phyloP scores from a whole-genome alignment of 2,329 filamentous ascomycete species.

The Pseudogymnoascus sp. region DNA sequence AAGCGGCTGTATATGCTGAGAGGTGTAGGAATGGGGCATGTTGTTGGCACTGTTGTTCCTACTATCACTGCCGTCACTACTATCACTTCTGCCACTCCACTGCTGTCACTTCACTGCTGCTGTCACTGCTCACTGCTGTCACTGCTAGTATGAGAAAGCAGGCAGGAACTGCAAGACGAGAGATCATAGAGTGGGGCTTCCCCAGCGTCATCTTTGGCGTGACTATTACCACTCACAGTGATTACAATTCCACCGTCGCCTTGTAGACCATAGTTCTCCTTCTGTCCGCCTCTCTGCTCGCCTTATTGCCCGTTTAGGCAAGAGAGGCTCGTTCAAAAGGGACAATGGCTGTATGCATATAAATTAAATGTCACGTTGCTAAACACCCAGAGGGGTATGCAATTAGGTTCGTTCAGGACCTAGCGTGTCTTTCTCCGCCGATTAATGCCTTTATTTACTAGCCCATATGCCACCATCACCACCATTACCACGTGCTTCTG shows the following conservation, averaged over 20 bases:
- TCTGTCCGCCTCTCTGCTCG: neutral
- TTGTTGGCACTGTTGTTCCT: too few species aligned
- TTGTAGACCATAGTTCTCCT: neutral
- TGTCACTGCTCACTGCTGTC: too few species aligned
- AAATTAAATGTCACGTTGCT: neutral
- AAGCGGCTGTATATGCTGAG: neutral
- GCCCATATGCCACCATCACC: neutral
- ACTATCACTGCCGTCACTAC: too few species aligned
- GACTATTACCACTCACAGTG: neutral
- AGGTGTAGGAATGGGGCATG: neutral
- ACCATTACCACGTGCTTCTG: neutral
- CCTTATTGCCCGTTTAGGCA: neutral
- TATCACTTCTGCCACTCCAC: too few species aligned
- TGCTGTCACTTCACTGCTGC: too few species aligned
- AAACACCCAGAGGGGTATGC: neutral
- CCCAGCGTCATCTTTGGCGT: too few species aligned
- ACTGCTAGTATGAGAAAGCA: neutral
- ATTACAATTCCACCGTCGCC: neutral
- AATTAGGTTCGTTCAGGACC: neutral
- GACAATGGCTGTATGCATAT: neutral
- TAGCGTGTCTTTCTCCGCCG: neutral
- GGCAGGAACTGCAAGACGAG: neutral
- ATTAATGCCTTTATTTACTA: neutral
- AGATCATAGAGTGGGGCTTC: too few species aligned
- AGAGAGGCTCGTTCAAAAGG: neutral